Percentiles rank a stretch among this genome's conserved stretches.
Conservation (phyloP, 148 eudicot genomes). For the Rhododendron molle region DNA sequence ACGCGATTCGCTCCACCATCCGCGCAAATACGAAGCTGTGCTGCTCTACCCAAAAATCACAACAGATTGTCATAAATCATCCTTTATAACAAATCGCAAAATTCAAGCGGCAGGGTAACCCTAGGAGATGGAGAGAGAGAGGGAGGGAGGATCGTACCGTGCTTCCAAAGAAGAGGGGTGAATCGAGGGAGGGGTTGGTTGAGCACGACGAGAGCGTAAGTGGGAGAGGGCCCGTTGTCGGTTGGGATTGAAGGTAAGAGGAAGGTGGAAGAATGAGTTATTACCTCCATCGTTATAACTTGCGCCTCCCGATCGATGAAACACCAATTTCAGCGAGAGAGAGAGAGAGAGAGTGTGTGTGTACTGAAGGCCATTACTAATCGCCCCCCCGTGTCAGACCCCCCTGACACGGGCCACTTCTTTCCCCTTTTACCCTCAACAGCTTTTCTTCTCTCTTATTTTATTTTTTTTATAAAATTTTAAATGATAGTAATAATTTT, state of each 20-base stretch:
- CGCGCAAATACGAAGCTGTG: slow-evolving; percentile 66
- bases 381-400: no score
- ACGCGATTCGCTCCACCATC: slow-evolving; percentile 94
- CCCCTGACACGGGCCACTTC: no score
- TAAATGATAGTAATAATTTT: no score
- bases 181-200: slow-evolving; percentile 83
- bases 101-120: background rate
- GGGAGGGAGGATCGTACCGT: background rate
- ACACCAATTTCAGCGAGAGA: no score
- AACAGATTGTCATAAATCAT: background rate
- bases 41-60: slow-evolving; percentile 49
- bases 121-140: background rate
- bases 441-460: no score
- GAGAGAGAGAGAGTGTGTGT: no score
- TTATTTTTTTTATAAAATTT: no score
- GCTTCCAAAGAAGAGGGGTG: slow-evolving; percentile 27
- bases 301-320: background rate
- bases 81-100: background rate
- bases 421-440: no score
- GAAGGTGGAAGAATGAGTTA: slow-evolving; percentile 48
- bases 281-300: slow-evolving; percentile 21
- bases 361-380: no score
- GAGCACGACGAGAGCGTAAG: slow-evolving; percentile 69
- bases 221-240: slow-evolving; percentile 20
- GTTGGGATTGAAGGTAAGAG: slow-evolving; percentile 36